Base-by-base conservation (phyloP, 768 basidiomycete species). In the Pilatotrama ljubarskyi region DNA sequence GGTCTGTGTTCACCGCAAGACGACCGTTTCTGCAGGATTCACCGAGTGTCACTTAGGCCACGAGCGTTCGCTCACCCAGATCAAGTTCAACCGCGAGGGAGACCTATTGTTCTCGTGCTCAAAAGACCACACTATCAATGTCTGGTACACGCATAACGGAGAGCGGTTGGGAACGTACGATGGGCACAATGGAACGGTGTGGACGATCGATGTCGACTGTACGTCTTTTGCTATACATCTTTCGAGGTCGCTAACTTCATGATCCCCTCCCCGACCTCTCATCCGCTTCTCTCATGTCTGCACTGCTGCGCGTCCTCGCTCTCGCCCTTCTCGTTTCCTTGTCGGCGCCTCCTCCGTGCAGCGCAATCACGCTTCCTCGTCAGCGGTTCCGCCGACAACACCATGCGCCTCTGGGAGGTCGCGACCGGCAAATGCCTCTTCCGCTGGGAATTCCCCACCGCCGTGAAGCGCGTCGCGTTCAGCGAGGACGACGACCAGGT, bases 201-300 rank as follows among this genome's bases (percentile, higher is more conserved):
- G 97, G 97, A 95, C 95, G 51, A 85, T 95, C 65, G 95, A 96
- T 74, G 86, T 93, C 52, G 97, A 99, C 80, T 87, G 95, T 97
- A 75, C 75, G 92, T 59, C 42, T 36, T 26, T 59, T 55, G 44
- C 53, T 41, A 35, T 22, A 18, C 46, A 29, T 25, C 35, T 22
- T 47, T 14, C n/a, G 40, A 25, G 3, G 24, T 47, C 32, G 32
- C 52, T 41, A 8, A 35, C 29, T n/a, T n/a, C n/a, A n/a, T n/a
- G n/a, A n/a, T n/a, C n/a, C n/a, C n/a, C n/a, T n/a, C n/a, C n/a
- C n/a, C n/a, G n/a, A n/a, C 22, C 17, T 20, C 22, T 50, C 26
- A 15, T 26, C 44, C 22, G 32, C 35, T 46, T 1, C 13, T 2
- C 29, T 25, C 15, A n/a, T 14, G 15, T 41, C 3, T 22, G 43